Percentiles rank a stretch among this genome's conserved stretches.
phyloP scores from a whole-genome alignment of 345 rosid genomes.

The Boechera retrofracta region DNA sequence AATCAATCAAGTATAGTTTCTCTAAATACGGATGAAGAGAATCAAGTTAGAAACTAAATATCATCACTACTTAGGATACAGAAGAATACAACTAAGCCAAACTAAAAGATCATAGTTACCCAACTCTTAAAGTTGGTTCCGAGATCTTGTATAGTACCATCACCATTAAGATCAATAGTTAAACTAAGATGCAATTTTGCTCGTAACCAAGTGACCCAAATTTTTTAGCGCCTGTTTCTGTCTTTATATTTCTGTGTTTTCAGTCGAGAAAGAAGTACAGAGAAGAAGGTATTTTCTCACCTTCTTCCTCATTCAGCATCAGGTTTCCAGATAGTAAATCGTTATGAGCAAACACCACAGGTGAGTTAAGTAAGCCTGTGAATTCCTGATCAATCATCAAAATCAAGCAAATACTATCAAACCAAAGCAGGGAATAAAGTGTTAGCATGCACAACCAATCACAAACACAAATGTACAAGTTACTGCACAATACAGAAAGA shows the following conservation, averaged over 20 bases:
- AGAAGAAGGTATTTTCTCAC: slow-evolving; percentile 43
- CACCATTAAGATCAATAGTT: slow-evolving; percentile 19
- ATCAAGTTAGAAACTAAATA: slow-evolving; percentile 15
- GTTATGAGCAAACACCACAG: slow-evolving; percentile 92
- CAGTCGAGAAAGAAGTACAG: neutral
- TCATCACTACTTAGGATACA: slow-evolving; percentile 16
- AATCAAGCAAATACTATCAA: slow-evolving; percentile 28
- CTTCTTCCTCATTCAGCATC: slow-evolving; percentile 88
- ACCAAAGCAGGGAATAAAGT: slow-evolving; percentile 2
- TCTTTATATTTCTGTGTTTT: neutral
- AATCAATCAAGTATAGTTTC: slow-evolving; percentile 89
- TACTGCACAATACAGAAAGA: neutral
- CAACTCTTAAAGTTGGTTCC: neutral
- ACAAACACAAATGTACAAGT: neutral
- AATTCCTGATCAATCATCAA: slow-evolving; percentile 80
- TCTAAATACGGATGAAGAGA: slow-evolving; percentile 51
- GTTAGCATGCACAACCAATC: neutral
- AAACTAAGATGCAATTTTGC: neutral
- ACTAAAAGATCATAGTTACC: slow-evolving; percentile 4
- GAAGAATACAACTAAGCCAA: slow-evolving; percentile 8
- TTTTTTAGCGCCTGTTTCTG: neutral
- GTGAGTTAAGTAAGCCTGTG: slow-evolving; percentile 68
- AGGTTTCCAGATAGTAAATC: slow-evolving; percentile 95
- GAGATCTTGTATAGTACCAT: slow-evolving; percentile 7
- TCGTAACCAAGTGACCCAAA: neutral